phyloP scores from a whole-genome alignment of 257 asterid genomes.

The Solanum rostratum region DNA sequence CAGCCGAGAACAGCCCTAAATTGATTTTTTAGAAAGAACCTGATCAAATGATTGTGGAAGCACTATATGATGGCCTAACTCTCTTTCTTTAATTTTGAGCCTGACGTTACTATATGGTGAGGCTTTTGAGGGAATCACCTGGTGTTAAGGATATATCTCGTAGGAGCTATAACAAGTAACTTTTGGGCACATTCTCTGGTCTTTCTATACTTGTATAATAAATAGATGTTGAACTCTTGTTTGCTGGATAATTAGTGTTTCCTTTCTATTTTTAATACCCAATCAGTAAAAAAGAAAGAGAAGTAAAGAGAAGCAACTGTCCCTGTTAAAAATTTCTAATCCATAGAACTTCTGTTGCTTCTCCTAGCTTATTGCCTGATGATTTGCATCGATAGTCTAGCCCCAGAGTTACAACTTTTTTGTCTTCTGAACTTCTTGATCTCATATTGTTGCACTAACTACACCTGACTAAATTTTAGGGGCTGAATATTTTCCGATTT shows the following conservation, averaged over 20 bases:
- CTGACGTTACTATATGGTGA: background rate
- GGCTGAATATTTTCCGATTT: slow-evolving; percentile 78
- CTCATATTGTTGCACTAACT: background rate
- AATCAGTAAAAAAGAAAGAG: background rate
- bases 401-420: background rate
- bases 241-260: background rate
- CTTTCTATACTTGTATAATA: background rate
- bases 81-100: background rate
- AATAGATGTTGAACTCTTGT: background rate
- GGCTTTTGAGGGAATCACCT: background rate
- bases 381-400: background rate
- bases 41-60: background rate
- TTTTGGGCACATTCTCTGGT: background rate
- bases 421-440: background rate
- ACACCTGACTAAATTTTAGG: slow-evolving; percentile 36
- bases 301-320: background rate
- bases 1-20: background rate
- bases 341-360: background rate
- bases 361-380: background rate
- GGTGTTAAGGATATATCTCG: background rate
- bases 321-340: background rate
- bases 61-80: background rate
- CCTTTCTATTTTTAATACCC: background rate
- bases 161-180: background rate
- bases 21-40: background rate